These are phyloP conservation scores for Mycena vulgaris DNA, from an alignment of 768 basidiomycete genomes.

Conservation along the genomic window DNA sequence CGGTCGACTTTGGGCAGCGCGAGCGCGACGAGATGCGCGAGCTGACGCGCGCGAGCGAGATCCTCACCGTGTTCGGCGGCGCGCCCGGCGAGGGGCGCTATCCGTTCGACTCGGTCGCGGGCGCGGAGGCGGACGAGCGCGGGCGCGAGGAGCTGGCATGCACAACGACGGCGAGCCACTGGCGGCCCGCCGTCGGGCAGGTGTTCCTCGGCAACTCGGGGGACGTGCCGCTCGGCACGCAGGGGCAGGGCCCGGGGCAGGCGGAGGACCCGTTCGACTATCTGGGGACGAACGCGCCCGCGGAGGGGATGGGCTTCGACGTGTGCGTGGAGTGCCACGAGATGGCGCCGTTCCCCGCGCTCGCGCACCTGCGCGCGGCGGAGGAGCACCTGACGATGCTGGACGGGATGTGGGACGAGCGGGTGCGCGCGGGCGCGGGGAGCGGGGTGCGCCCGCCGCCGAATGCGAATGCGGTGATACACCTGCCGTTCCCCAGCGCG, in stretches of 20 bases:
- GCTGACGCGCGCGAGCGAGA: constrained; percentile 87
- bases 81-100: constrained; percentile 1
- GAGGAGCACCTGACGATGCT: constrained; percentile 81
- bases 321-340: constrained; percentile 94
- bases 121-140: constrained; percentile 17
- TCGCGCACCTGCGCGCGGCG: constrained; percentile 76
- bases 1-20: constrained; percentile 85
- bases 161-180: constrained; percentile 57
- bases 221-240: constrained; percentile 74
- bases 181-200: constrained; percentile 74
- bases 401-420: constrained; percentile 76
- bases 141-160: constrained; percentile 42
- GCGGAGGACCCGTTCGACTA: constrained; percentile 62
- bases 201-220: constrained; percentile 87
- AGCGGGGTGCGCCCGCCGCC: constrained; percentile 70
- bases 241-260: not conserved
- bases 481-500: constrained; percentile 82
- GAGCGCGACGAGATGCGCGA: constrained; percentile 94
- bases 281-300: constrained; percentile 58
- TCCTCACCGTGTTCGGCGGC: constrained; percentile 59
- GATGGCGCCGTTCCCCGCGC: constrained; percentile 79
- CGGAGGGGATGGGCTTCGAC: constrained; percentile 78
- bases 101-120: not conserved
- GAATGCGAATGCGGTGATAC: constrained; percentile 79
- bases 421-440: constrained; percentile 39